Percentiles rank a stretch among this genome's conserved stretches.
These are phyloP conservation scores for Alternaria arbusti DNA, from an alignment of 2,329 filamentous ascomycete genomes.

Conservation along the genomic window DNA sequence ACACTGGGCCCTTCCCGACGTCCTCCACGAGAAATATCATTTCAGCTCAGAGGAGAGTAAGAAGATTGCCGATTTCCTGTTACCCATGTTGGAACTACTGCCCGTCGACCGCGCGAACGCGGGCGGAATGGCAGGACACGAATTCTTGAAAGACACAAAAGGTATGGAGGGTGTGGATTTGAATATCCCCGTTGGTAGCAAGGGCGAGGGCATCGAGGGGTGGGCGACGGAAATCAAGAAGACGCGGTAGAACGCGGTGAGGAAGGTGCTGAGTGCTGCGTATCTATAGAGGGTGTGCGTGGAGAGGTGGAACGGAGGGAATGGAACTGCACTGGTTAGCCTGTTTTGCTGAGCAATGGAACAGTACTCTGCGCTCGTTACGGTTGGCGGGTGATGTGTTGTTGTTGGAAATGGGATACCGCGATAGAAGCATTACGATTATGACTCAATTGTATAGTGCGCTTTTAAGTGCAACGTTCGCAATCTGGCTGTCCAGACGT, in stretches of 20 bases:
- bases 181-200: slow-evolving; percentile 77
- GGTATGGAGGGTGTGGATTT: slow-evolving; percentile 86
- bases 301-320: background rate
- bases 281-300: background rate
- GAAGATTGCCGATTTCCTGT: slow-evolving; percentile 80
- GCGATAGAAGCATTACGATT: background rate
- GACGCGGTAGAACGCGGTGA: slow-evolving; percentile 39
- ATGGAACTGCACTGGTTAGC: background rate
- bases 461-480: background rate
- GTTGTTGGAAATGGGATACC: background rate
- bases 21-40: slow-evolving; percentile 95
- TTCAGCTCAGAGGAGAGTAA: slow-evolving; percentile 83
- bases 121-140: slow-evolving; percentile 88
- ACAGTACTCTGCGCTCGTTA: background rate
- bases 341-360: background rate
- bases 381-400: background rate
- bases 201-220: slow-evolving; percentile 90
- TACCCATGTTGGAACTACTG: slow-evolving; percentile 88
- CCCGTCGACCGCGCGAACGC: slow-evolving; percentile 92
- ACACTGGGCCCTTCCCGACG: slow-evolving; percentile 93
- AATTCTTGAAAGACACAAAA: slow-evolving; percentile 81
- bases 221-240: slow-evolving; percentile 87
- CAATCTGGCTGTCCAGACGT: background rate
- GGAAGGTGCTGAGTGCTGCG: background rate
- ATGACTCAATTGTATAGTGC: background rate